Base-by-base conservation (phyloP, 306 rosid species). In the Cyclanthera cordifolia region DNA sequence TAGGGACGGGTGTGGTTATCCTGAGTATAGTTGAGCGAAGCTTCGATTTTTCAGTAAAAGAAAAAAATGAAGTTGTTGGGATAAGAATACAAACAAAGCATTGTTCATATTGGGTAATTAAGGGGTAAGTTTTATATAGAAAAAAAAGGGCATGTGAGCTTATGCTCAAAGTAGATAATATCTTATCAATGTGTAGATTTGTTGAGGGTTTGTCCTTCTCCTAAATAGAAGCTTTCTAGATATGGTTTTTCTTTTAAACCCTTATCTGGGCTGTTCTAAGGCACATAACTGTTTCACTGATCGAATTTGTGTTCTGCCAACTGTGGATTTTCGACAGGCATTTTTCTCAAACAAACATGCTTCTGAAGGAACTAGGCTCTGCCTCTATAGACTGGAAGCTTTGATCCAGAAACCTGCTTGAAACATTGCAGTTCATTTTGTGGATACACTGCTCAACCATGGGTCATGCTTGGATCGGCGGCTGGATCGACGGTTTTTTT, bases 361-460 rank as follows among this genome's bases (percentile, higher is more conserved):
- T 85, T 79, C 83, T 89, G 71, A 83, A 89, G 85, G 73, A 86
- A 82, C 78, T 53, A 85, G 88, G 86, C 7, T 53, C 59, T 57
- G 27, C 68, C 73, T 72, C 96, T 43, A 93, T 93, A 48, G 94
- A 89, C 71, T 93, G 98, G 98, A 88, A 93, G 76, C 90, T 93
- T 27, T 89, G 77, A 80, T 57, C 27, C 46, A 67, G 34, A 34
- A 51, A 54, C 20, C 53, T 27, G 53, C 68, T 43, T 21, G 49
- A 51, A 64, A 39, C 48, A 25, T 41, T 74, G 54, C 34, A 53
- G 59, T 53, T 50, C 13, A 19, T 63, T 19, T n/a, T 37, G 67
- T 53, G 70, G 27, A 45, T 43, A 13, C 12, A 23, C 6, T 4
- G 14, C 41, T 9, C 9, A 34, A 34, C 7, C 37, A 32, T 32